These are phyloP conservation scores for Pyrenopolyporus hunteri DNA, from an alignment of 495 filamentous ascomycete genomes.

Conservation along the genomic window DNA sequence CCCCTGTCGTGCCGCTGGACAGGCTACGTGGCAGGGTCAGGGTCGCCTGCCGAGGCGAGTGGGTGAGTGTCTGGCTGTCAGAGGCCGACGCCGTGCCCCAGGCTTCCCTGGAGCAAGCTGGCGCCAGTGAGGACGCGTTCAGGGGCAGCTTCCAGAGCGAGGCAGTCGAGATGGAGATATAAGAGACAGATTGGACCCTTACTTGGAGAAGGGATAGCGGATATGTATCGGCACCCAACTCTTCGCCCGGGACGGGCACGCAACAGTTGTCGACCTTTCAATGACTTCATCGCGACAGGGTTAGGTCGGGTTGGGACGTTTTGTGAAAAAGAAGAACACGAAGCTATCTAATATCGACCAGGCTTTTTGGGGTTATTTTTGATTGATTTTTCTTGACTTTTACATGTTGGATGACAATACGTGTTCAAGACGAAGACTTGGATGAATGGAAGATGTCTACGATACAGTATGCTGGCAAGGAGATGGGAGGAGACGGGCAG, in stretches of 20 bases:
- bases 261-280: no score
- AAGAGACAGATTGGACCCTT: neutral
- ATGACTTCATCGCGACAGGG: no score
- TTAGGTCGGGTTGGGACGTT: neutral
- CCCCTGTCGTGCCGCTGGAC: constrained; percentile 36
- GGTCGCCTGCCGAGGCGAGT: constrained; percentile 41
- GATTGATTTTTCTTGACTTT: neutral
- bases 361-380: neutral
- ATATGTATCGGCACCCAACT: constrained; percentile 1
- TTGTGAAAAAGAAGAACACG: neutral
- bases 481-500: neutral
- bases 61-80: constrained; percentile 40
- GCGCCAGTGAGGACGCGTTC: constrained; percentile 31
- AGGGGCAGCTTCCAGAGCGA: constrained; percentile 38
- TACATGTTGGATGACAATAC: neutral
- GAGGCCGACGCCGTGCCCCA: constrained; percentile 36
- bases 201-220: neutral
- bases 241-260: no score
- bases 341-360: neutral
- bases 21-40: constrained; percentile 33
- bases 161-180: constrained; percentile 26
- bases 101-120: constrained; percentile 36
- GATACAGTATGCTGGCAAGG: no score
- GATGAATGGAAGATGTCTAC: neutral
- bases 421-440: constrained; percentile 1